Conservation (phyloP, 495 filamentous ascomycete genomes). For the Monascus purpureus region DNA sequence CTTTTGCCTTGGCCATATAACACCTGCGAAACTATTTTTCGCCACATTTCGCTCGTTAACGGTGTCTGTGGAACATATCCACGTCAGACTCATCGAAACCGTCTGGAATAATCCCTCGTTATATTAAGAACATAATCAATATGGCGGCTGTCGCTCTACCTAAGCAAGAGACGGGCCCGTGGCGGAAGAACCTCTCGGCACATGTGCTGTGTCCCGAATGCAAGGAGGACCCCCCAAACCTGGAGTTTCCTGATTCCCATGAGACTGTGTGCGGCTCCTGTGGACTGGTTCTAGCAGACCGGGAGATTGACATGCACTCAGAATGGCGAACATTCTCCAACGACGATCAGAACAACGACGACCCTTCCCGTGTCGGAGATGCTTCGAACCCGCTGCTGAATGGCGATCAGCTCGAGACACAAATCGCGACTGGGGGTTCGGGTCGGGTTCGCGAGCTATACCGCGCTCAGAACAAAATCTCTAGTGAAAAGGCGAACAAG, state of each 20-base stretch:
- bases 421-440: constrained; percentile 68
- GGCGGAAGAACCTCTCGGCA: constrained; percentile 70
- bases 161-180: constrained; percentile 24
- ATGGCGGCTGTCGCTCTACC: constrained; percentile 22
- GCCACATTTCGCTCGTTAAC: constrained; percentile 45
- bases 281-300: constrained; percentile 79
- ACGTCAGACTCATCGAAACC: too few relatives aligned
- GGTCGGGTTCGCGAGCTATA: constrained; percentile 63
- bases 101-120: too few relatives aligned
- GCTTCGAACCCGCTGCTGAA: constrained; percentile 75
- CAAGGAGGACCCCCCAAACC: constrained; percentile 75
- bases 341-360: constrained; percentile 90
- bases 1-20: background rate
- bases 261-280: constrained; percentile 89
- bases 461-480: constrained; percentile 71
- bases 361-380: constrained; percentile 95
- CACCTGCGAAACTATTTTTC: constrained; percentile 50
- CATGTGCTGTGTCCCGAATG: constrained; percentile 78
- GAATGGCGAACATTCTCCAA: constrained; percentile 99
- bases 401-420: constrained; percentile 83
- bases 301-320: constrained; percentile 85
- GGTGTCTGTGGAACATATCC: too few relatives aligned
- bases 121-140: constrained; percentile 18
- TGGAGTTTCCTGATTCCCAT: constrained; percentile 87
- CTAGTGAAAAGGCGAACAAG: constrained; percentile 79